Percentiles rank a stretch among this genome's conserved stretches.
These are phyloP conservation scores for Dipteronia dyeriana DNA, from an alignment of 345 rosid genomes.

Conservation along the genomic window DNA sequence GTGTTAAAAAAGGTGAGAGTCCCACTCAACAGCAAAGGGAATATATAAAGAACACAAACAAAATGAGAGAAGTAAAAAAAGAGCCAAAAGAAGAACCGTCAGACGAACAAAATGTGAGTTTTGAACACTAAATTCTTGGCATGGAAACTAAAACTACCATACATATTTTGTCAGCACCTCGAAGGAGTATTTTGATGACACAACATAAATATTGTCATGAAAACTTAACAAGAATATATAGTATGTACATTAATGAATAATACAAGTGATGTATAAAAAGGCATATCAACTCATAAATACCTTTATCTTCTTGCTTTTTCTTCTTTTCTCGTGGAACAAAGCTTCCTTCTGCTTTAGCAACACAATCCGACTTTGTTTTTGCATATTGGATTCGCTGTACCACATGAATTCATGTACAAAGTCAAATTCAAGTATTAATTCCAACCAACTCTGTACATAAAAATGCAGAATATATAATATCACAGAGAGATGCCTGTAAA, in stretches of 20 bases:
- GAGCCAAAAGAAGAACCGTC: background rate
- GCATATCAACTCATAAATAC: constrained; percentile 28
- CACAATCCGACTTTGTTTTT: constrained; percentile 84
- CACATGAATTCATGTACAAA: constrained; percentile 23
- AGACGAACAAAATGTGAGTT: background rate
- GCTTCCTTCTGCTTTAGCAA: constrained; percentile 82
- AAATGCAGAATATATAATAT: background rate
- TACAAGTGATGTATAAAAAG: background rate
- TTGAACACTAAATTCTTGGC: background rate
- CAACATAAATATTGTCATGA: background rate
- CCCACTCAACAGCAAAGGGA: background rate
- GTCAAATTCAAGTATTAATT: constrained; percentile 16
- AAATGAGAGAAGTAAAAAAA: background rate
- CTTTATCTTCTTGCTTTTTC: constrained; percentile 94
- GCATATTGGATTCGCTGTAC: constrained; percentile 89
- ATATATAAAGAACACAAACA: constrained; percentile 1
- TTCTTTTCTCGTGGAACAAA: constrained; percentile 83
- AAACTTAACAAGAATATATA: background rate
- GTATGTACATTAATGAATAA: background rate
- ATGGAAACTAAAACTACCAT: background rate
- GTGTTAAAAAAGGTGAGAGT: background rate
- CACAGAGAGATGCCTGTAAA: constrained; percentile 1
- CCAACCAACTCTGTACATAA: background rate
- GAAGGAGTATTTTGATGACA: background rate
- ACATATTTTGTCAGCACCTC: background rate